Base-by-base conservation (phyloP, 257 asterid genomes). In the Anisodus tanguticus region DNA sequence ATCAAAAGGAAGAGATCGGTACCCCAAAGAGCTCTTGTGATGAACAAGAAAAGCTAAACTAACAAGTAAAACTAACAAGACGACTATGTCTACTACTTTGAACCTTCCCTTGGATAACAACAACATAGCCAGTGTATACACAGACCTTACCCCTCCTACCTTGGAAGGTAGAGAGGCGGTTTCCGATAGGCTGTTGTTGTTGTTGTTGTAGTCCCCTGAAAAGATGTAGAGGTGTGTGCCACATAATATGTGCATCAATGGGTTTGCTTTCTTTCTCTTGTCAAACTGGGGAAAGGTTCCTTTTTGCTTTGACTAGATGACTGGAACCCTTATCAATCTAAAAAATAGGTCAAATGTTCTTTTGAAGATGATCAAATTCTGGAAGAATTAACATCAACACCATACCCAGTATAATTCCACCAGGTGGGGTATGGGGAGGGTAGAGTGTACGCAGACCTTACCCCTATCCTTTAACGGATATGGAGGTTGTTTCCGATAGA, bases 291-390 rank as follows among this genome's bases (percentile, higher is more conserved):
- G 15, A 76, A 51, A 76, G 58, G 15, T 76, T 13, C 43, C 15
- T 53, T 35, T 53, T 77, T 77, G 39, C 64, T 76, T 76, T 53
- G 64, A 77, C 41, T 53, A 53, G 45, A 77, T 77, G 64, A 54
- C 13, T 54, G 62, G 64, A 22, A 77, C 2, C 4, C 12, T 68
- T 8, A 68, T 15, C 47, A 51, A 26, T 53, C 63, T 22, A 76
- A 53, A 76, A 39, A 12, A 12, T 49, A 51, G 47, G 8, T 53
- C 49, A 76, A 76, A 51, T 53, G 22, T 76, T 26, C 47, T 31
- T 17, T 6, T 53, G 47, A 76, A 76, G 49, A 76, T 26, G 0
- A 51, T 4, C 47, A 15, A 51, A 26, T 76, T 66, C 17, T 76
- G 79, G 8, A 49, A 53, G 47, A 54, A 76, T 12, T 12, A 13